Conservation (phyloP, 2,329 filamentous ascomycete genomes). For the Biscogniauxia mediterranea region DNA sequence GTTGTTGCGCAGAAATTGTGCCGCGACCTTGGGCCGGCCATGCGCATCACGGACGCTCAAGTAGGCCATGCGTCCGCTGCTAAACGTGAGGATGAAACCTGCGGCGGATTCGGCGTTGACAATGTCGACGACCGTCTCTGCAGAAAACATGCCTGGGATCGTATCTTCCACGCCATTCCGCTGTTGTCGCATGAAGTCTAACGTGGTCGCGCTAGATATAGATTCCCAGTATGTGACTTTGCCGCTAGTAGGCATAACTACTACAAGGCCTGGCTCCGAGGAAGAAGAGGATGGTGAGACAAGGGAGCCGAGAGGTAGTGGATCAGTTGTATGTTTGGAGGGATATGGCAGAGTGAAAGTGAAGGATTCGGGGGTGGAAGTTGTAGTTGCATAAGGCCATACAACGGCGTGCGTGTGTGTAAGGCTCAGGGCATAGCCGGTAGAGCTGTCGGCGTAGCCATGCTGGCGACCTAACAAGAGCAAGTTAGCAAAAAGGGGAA, state of each 20-base stretch:
- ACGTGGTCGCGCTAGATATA: slow-evolving; percentile 80
- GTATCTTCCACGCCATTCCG: slow-evolving; percentile 74
- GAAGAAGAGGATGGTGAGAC: slow-evolving; percentile 75
- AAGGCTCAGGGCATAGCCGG: slow-evolving; percentile 74
- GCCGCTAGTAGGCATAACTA: slow-evolving; percentile 80
- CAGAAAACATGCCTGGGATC: slow-evolving; percentile 71
- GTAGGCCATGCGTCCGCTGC: slow-evolving; percentile 82
- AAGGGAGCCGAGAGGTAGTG: slow-evolving; percentile 78
- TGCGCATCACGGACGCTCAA: slow-evolving; percentile 83
- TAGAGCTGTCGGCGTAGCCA: slow-evolving; percentile 63
- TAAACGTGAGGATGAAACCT: slow-evolving; percentile 82
- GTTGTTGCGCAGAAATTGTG: slow-evolving; percentile 70
- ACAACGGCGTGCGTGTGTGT: slow-evolving; percentile 81
- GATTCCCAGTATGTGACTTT: slow-evolving; percentile 95
- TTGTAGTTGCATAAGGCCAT: slow-evolving; percentile 80
- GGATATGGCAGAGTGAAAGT: slow-evolving; percentile 76
- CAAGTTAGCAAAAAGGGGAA: slow-evolving; percentile 22
- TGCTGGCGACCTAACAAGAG: slow-evolving; percentile 55
- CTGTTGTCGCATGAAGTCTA: slow-evolving; percentile 80
- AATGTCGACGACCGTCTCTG: slow-evolving; percentile 75
- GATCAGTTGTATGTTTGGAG: slow-evolving; percentile 63
- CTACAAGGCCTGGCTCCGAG: slow-evolving; percentile 81
- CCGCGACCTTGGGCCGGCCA: slow-evolving; percentile 76
- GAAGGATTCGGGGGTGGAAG: slow-evolving; percentile 71
- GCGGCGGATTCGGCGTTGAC: slow-evolving; percentile 79